Percentiles rank a stretch among this genome's conserved stretches.
Evolutionary conservation across 495 filamentous ascomycete species (phyloP).

Genomic region (Cryomyces minteri): DNA sequence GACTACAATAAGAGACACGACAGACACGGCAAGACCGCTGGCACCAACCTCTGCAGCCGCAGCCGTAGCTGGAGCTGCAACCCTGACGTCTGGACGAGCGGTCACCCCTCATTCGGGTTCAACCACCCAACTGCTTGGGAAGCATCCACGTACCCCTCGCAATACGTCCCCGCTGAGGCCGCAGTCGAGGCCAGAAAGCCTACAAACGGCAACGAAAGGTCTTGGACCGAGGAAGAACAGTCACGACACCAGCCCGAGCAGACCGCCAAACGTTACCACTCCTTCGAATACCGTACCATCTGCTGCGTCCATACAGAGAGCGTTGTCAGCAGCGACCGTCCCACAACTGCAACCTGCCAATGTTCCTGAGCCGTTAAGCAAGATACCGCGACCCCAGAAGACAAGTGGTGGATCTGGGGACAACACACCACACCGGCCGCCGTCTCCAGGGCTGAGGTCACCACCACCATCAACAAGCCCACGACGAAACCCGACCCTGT

Average conservation of each 20-base stretch:
- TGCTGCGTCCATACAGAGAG: conserved; percentile 41
- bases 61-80: no score
- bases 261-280: conserved; percentile 27
- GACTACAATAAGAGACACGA: no score
- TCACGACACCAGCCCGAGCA: conserved; percentile 48
- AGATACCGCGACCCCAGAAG: conserved; percentile 44
- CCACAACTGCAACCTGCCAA: conserved; percentile 36
- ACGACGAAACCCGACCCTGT: conserved; percentile 7
- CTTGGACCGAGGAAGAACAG: conserved; percentile 46
- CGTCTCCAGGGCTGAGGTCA: conserved; percentile 46
- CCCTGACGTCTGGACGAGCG: no score
- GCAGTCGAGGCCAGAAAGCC: no score
- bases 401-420: conserved; percentile 21
- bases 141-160: no score
- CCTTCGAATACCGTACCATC: conserved; percentile 31
- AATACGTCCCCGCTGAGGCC: no score
- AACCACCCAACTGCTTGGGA: no score
- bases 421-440: conserved; percentile 47
- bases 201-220: no score
- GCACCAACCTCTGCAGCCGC: no score
- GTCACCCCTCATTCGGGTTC: no score
- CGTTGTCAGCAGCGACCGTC: conserved; percentile 42
- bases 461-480: conserved; percentile 36
- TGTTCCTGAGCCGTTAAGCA: conserved; percentile 33
- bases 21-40: no score